phyloP scores from a whole-genome alignment of 2,329 filamentous ascomycete species.

The Apiospora arundinis region DNA sequence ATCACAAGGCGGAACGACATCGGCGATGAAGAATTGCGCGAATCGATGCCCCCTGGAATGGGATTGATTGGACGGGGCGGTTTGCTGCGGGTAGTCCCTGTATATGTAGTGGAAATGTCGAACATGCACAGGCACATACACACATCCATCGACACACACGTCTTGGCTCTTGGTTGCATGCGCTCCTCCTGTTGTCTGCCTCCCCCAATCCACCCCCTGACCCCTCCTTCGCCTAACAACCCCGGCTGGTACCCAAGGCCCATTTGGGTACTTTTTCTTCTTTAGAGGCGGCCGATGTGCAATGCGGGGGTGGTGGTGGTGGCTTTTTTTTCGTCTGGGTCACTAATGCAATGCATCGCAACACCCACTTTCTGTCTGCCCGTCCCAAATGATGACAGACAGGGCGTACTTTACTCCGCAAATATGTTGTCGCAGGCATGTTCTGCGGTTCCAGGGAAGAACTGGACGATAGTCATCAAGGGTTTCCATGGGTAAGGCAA shows the following conservation, averaged over 20 bases:
- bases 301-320: conserved; percentile 9
- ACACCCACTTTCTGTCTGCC: background rate
- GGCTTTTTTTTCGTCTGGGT: background rate
- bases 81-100: background rate
- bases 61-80: background rate
- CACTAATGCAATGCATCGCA: conserved; percentile 3
- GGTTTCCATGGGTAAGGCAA: too few species aligned
- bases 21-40: conserved; percentile 3
- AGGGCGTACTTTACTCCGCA: background rate
- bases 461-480: background rate
- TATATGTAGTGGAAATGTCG: conserved; percentile 4
- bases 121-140: background rate
- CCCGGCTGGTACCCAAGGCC: background rate
- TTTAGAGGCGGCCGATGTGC: background rate
- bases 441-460: background rate
- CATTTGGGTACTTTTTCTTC: conserved; percentile 5
- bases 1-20: conserved; percentile 14
- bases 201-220: background rate
- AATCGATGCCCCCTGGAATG: background rate
- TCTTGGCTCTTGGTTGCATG: background rate
- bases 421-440: background rate
- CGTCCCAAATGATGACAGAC: background rate
- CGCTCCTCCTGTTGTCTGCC: too few species aligned
- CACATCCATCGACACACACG: too few species aligned
- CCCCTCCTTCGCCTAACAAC: background rate